These are phyloP conservation scores for Pseudogymnoascus pannorum DNA, from an alignment of 2,329 filamentous ascomycete species.

Conservation along the genomic window DNA sequence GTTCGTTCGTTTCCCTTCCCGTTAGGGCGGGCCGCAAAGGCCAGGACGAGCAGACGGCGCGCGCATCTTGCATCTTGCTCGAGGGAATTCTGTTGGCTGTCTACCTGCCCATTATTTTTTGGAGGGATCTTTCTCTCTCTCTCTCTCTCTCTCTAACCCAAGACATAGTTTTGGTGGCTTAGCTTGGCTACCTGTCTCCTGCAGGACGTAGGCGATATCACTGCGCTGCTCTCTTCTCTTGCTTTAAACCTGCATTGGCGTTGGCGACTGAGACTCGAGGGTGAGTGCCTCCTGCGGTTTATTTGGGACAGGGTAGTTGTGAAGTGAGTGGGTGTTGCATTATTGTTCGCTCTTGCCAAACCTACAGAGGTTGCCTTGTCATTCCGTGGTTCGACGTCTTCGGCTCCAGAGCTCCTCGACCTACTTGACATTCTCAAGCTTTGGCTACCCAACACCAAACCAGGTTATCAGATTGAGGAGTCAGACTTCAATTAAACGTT, in stretches of 20 bases:
- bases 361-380: not conserved
- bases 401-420: not conserved
- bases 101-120: not conserved
- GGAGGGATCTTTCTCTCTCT: no score
- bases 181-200: not conserved
- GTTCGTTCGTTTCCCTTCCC: no score
- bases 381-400: not conserved
- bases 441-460: not conserved
- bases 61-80: not conserved
- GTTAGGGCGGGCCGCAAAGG: not conserved
- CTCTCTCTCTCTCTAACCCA: no score
- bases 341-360: not conserved
- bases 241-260: not conserved
- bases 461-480: not conserved
- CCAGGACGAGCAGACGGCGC: not conserved
- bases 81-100: not conserved
- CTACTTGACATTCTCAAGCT: not conserved
- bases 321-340: not conserved
- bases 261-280: not conserved
- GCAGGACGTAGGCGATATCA: not conserved
- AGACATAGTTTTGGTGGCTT: not conserved
- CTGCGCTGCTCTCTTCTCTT: not conserved
- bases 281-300: not conserved
- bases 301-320: not conserved
- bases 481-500: not conserved